Evolutionary conservation across 2,329 filamentous ascomycete species (phyloP), one percentile per base, ranked within the genome.

Genomic region (Cercospora sojina): DNA sequence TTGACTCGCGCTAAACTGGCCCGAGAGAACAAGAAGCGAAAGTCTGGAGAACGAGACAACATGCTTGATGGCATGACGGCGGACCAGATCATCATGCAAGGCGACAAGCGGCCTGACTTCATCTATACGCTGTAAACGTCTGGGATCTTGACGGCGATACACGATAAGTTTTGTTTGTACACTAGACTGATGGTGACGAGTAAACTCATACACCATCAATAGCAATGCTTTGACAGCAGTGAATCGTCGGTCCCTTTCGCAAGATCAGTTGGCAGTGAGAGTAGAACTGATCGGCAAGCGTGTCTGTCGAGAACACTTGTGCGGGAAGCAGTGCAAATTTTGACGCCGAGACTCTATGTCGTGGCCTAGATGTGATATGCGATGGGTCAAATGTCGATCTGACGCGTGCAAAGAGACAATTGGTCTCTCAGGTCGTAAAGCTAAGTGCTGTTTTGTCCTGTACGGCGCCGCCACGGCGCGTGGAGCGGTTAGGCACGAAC

Each of bases 11-110:
- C 84, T 0, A 70, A 91, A 55, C 70, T 91, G 49, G 82, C 95
- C 10, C 80, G 80, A 5, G 92, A 95, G 82, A 96, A 96, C 73
- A 82, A 79, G 71, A 89, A 86, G 79, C 84, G 91, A 9, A 79
- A 76, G n/a, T 82, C 80, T 0, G 92, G 92, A 0, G 81, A 86
- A 64, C 83, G 91, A 55, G 88, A 95, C 76, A 75, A 83, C 63
- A 88, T 85, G 83, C 77, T 87, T 6, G 83, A 90, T 70, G 91
- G 90, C 9, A 87, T 91, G 82, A 83, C 80, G 35, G 79, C 82
- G 47, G 78, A 81, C 25, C 85, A 93, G 80, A 84, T 91, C 49
- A 83, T 87, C 64, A 80, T 83, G 69, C 75, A 92, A 72, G 92
- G 92, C 0, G 91, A 95, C 77, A 81, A 81, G 79, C 84, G 87